Base-by-base conservation (phyloP, 2,329 filamentous ascomycete genomes). In the Fusarium cyanostomum region DNA sequence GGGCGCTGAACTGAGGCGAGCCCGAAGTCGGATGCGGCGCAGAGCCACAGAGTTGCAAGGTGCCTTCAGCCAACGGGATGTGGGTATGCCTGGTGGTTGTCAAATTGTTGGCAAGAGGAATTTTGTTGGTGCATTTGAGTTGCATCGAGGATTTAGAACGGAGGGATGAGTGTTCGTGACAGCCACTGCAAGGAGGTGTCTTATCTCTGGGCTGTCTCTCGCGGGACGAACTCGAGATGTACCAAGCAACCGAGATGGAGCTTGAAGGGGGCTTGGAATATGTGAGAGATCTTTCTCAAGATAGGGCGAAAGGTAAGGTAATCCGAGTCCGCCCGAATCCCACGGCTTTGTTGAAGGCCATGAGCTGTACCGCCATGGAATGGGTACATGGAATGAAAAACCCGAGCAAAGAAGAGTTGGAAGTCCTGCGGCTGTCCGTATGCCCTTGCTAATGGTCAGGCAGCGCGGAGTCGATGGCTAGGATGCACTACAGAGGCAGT, bases 1-100 rank as follows among this genome's bases (percentile, higher is more conserved):
- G 61, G 54, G 54, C 54, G 59, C 54, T 56, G 52, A 52, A 60
- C 50, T 57, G 52, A 64, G 52, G 52, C 60, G 41, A 64, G 46
- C 58, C 58, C 53, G 24, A 56, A 33, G 51, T 54, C 48, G 63
- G 55, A 59, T 50, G 45, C 56, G 58, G 48, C 34, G 42, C 39
- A 57, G 18, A 43, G 35, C 21, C 43, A 42, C 24, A 27, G 26
- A 26, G 4, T 31, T 33, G 31, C n/a, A 27, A 21, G 26, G 12
- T 28, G 4, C n/a, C 13, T 27, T 28, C 11, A 41, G 31, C 41
- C 44, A 35, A 52, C 50, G 15, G 16, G 21, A 43, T 38, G 26
- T 30, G 50, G 15, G 9, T 33, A 35, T 27, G 24, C 27, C 27
- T 45, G 35, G 16, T 34, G 33, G 46, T 21, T 33, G 33, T 45